Evolutionary conservation across 73 alveolate species (phyloP).

Genomic region (Uronychia setigera): DNA sequence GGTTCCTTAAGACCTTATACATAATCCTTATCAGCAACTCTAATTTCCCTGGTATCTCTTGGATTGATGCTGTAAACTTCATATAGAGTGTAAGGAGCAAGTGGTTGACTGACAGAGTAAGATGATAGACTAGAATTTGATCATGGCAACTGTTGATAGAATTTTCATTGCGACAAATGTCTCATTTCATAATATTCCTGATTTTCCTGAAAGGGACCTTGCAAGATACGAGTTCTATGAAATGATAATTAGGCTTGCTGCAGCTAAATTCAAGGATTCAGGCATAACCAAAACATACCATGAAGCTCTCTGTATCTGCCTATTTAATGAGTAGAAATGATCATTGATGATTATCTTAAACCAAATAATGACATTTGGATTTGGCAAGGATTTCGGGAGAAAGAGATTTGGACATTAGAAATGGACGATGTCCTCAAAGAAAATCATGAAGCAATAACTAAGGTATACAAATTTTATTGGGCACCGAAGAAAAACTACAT

Average conservation of each 20-base stretch:
- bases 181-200: neutral
- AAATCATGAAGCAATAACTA: constrained; percentile 31
- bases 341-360: constrained; percentile 39
- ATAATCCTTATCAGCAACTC: constrained; percentile 27
- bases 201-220: constrained; percentile 64
- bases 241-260: constrained; percentile 51
- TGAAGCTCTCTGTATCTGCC: constrained; percentile 34
- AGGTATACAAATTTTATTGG: constrained; percentile 22
- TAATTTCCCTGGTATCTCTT: constrained; percentile 22
- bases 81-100: neutral
- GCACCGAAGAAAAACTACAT: constrained; percentile 53
- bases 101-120: constrained; percentile 14
- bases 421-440: constrained; percentile 56
- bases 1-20: constrained; percentile 20
- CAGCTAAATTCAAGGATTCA: constrained; percentile 53
- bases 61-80: constrained; percentile 30
- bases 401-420: constrained; percentile 57
- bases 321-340: neutral
- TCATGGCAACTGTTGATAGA: constrained; percentile 57
- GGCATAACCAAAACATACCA: constrained; percentile 34
- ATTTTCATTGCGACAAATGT: constrained; percentile 61
- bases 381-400: constrained; percentile 56
- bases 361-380: constrained; percentile 10
- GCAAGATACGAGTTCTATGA: constrained; percentile 63
- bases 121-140: constrained; percentile 42